Conservation (phyloP, 2,329 filamentous ascomycete genomes). For the Aspergillus fijiensis region DNA sequence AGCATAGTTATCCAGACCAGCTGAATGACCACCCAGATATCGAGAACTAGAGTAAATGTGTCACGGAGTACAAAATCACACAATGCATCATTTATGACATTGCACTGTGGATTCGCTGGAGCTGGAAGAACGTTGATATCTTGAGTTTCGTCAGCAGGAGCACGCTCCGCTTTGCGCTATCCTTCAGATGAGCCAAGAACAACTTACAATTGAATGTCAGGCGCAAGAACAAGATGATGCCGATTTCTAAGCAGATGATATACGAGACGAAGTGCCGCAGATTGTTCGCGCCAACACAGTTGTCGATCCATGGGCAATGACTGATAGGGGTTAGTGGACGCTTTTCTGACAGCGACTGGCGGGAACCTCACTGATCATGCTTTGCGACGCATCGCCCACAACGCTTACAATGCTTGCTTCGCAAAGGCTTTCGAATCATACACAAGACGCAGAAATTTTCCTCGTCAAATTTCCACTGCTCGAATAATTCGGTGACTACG, state of each 20-base stretch:
- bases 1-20: slow-evolving; percentile 98
- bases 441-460: slow-evolving; percentile 90
- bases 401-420: slow-evolving; percentile 92
- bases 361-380: slow-evolving; percentile 79
- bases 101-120: slow-evolving; percentile 59
- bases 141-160: slow-evolving; percentile 31
- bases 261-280: slow-evolving; percentile 95
- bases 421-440: slow-evolving; percentile 88
- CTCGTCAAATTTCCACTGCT: slow-evolving; percentile 87
- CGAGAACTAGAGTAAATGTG: slow-evolving; percentile 76
- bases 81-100: slow-evolving; percentile 69
- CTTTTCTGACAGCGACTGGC: not conserved
- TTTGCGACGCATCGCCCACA: slow-evolving; percentile 93
- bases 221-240: slow-evolving; percentile 70
- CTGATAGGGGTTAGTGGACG: slow-evolving; percentile 46
- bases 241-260: slow-evolving; percentile 72
- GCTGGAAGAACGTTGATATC: slow-evolving; percentile 63
- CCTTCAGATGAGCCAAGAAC: not conserved
- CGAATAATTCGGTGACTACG: slow-evolving; percentile 82
- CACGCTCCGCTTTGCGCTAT: not conserved
- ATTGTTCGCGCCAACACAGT: slow-evolving; percentile 94
- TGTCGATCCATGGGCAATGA: slow-evolving; percentile 97
- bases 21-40: slow-evolving; percentile 78
- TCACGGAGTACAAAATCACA: slow-evolving; percentile 79
- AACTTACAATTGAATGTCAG: slow-evolving; percentile 70